phyloP scores from a whole-genome alignment of 768 basidiomycete species.

The Termitomyces sp. region DNA sequence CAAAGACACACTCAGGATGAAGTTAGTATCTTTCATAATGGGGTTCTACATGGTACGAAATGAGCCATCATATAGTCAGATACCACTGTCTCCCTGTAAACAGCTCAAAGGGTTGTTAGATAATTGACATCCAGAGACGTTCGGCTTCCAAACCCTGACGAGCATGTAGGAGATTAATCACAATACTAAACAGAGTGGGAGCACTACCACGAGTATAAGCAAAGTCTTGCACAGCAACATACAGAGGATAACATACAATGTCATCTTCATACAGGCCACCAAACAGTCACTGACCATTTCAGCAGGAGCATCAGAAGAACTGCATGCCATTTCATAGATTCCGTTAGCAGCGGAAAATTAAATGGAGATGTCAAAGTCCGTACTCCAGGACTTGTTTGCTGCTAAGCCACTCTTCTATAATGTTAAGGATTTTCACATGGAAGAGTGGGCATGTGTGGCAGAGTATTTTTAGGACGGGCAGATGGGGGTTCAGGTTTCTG shows the following conservation, averaged over 20 bases:
- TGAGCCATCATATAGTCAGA: slow-evolving; percentile 11
- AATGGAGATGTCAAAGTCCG: slow-evolving; percentile 60
- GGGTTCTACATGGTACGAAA: slow-evolving; percentile 8
- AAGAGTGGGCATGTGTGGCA: slow-evolving; percentile 62
- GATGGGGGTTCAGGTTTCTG: slow-evolving; percentile 52
- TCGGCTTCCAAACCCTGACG: slow-evolving; percentile 61
- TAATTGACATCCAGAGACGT: slow-evolving; percentile 66
- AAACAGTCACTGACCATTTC: slow-evolving; percentile 28
- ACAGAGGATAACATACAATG: slow-evolving; percentile 38
- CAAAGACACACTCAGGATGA: slow-evolving; percentile 52
- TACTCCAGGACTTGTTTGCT: slow-evolving; percentile 56
- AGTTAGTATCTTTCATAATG: slow-evolving; percentile 47
- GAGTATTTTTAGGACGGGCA: slow-evolving; percentile 57
- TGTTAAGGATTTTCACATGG: slow-evolving; percentile 45
- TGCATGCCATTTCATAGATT: slow-evolving; percentile 43
- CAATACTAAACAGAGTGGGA: slow-evolving; percentile 45
- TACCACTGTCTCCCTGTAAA: slow-evolving; percentile 53
- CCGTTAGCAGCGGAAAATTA: slow-evolving; percentile 59
- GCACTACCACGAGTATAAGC: slow-evolving; percentile 34
- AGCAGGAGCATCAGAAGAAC: slow-evolving; percentile 42
- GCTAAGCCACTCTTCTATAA: slow-evolving; percentile 45
- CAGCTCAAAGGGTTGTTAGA: slow-evolving; percentile 57
- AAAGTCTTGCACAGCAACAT: not conserved
- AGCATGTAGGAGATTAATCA: slow-evolving; percentile 56
- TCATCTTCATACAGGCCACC: slow-evolving; percentile 43